Evolutionary conservation across 225 moss, liverwort and hornwort species (phyloP).

Genomic region (Marchantia polymorpha): DNA sequence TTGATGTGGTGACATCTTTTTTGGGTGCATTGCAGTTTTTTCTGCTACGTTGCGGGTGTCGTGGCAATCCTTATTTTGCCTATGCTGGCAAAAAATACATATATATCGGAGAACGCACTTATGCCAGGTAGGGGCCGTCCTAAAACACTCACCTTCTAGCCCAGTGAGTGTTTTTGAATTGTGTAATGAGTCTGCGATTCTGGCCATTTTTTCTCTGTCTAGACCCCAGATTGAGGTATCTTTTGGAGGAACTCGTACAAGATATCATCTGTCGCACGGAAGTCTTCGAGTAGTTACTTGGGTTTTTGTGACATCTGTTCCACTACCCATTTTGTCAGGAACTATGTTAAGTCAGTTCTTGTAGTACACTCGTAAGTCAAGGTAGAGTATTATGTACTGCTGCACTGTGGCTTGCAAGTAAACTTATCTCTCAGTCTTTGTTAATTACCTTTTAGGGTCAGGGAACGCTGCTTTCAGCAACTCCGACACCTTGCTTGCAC

Average conservation of each 20-base stretch:
- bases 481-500: conserved; percentile 57
- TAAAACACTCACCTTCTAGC: neutral
- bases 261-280: no score
- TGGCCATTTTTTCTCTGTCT: no score
- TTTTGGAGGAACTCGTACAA: no score
- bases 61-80: conserved; percentile 72
- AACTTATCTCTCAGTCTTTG: neutral
- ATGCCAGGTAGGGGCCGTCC: conserved; percentile 70
- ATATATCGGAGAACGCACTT: conserved; percentile 94
- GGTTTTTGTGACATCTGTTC: no score
- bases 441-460: conserved; percentile 52
- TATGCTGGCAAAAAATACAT: conserved; percentile 71
- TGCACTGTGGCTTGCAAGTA: no score
- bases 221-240: no score
- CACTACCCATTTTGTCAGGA: no score
- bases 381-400: no score
- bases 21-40: conserved; percentile 38
- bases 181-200: neutral
- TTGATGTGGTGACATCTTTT: neutral
- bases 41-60: conserved; percentile 78
- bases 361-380: no score
- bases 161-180: neutral
- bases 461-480: conserved; percentile 59
- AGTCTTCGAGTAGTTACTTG: no score
- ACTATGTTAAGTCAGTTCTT: no score